These are phyloP conservation scores for Rhododendron henanense DNA, from an alignment of 148 eudicot genomes.

Conservation along the genomic window DNA sequence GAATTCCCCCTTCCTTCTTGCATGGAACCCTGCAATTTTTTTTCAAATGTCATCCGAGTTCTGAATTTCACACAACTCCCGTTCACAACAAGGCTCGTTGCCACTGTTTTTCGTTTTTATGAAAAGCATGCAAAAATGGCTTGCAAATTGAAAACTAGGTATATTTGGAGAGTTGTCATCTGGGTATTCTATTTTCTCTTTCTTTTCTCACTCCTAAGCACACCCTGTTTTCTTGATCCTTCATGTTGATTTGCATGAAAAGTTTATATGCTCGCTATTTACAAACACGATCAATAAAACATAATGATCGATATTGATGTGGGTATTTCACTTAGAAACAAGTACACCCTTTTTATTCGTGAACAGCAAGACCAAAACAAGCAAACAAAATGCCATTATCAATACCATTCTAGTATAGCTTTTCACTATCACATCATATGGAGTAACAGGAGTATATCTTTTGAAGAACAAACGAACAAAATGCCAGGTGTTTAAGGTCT, in stretches of 20 bases:
- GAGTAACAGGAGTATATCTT: too few species aligned
- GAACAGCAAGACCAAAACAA: too few species aligned
- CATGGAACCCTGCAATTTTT: conserved; percentile 55
- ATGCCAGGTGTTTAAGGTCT: too few species aligned
- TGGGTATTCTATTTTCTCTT: background rate
- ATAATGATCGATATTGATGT: background rate
- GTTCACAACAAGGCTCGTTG: background rate
- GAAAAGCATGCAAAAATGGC: background rate
- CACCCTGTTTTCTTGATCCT: background rate
- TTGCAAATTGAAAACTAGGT: background rate
- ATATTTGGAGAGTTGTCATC: background rate
- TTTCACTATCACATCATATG: background rate
- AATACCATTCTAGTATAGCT: background rate
- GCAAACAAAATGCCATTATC: background rate
- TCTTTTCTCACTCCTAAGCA: background rate
- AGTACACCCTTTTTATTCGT: too few species aligned
- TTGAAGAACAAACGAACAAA: too few species aligned
- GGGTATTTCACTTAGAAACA: background rate
- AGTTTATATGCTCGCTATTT: background rate
- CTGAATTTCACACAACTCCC: background rate
- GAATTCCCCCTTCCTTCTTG: conserved; percentile 59
- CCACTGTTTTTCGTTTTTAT: background rate
- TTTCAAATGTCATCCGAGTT: background rate
- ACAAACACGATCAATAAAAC: background rate
- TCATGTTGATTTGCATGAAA: background rate